Evolutionary conservation across 2,329 filamentous ascomycete species (phyloP), one percentile per base, ranked within the genome.

Genomic region (Plenodomus tracheiphilus): DNA sequence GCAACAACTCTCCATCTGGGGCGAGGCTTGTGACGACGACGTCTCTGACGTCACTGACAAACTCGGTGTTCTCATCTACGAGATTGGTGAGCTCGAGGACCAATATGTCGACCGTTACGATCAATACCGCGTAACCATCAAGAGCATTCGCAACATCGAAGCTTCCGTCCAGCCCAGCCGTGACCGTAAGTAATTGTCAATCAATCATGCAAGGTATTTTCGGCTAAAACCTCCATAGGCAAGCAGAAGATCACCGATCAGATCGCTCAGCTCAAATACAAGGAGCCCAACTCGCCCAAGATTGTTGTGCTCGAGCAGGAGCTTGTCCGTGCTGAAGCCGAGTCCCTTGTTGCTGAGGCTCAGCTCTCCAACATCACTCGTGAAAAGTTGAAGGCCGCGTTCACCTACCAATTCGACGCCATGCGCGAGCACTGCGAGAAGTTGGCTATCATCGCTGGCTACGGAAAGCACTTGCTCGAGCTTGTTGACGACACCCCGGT

Each of bases 161-260:
- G 92, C 93, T 51, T 97, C 93, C 18, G 94, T 99, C 42, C 94
- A 99, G 77, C 94, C 94, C 47, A 97, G 92, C 80, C 85, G 94
- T 77, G 94, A 99, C 77, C 89, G 94, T 94, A 79, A 78, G 88
- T 94, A 79, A 78, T 88, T 75, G 16, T 35, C 16, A 43, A 10
- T 49, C 19, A 10, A 32, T 22, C 28, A n/a, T 3, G 7, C 21
- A 25, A 4, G 2, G 20, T 15, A 17, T n/a, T 11, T 2, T 16
- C 34, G n/a, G 17, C 9, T 16, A 11, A 6, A 20, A 17, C 6
- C 28, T 40, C 17, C 11, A 25, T 10, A 95, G 90, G 91, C 75
- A 99, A 99, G 81, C 93, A 97, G 75, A 99, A 97, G 79, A 97
- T 99, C 70, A 96, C 91, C 66, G 94, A 99, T 73, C 91, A 97